phyloP scores from a whole-genome alignment of 108 stramenopile genomes.

The Schizochytrium sp. region DNA sequence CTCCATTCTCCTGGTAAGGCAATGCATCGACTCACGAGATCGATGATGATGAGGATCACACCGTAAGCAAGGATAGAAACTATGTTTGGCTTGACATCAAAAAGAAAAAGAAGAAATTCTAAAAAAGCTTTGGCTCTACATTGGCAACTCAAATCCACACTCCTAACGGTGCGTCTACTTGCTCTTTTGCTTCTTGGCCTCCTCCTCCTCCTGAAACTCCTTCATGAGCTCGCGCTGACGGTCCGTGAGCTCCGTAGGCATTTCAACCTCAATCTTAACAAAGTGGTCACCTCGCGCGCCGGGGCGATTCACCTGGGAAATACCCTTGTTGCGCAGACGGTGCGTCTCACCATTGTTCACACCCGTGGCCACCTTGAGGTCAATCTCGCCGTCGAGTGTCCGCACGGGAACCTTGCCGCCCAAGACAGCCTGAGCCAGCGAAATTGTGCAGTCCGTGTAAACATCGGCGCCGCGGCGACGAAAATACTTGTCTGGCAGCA shows the following conservation, averaged over 20 bases:
- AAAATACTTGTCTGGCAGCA: slow-evolving; percentile 78
- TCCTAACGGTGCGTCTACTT: neutral
- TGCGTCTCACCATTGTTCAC: slow-evolving; percentile 78
- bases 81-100: too few species aligned
- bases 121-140: too few species aligned
- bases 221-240: slow-evolving; percentile 83
- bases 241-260: slow-evolving; percentile 71
- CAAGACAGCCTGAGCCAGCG: slow-evolving; percentile 71
- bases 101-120: too few species aligned
- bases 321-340: slow-evolving; percentile 81
- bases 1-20: too few species aligned
- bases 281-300: slow-evolving; percentile 75
- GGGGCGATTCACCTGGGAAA: slow-evolving; percentile 54
- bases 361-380: slow-evolving; percentile 84
- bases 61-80: too few species aligned
- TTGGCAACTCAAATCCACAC: too few species aligned
- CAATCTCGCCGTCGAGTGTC: slow-evolving; percentile 85
- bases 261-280: slow-evolving; percentile 68
- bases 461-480: slow-evolving; percentile 58
- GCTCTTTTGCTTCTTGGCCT: slow-evolving; percentile 17
- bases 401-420: slow-evolving; percentile 87
- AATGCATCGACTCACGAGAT: too few species aligned
- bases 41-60: too few species aligned
- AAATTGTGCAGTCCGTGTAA: slow-evolving; percentile 70
- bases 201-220: slow-evolving; percentile 75